Evolutionary conservation across 73 alveolate species (phyloP).

Genomic region (Tetrahymena malaccensis): DNA sequence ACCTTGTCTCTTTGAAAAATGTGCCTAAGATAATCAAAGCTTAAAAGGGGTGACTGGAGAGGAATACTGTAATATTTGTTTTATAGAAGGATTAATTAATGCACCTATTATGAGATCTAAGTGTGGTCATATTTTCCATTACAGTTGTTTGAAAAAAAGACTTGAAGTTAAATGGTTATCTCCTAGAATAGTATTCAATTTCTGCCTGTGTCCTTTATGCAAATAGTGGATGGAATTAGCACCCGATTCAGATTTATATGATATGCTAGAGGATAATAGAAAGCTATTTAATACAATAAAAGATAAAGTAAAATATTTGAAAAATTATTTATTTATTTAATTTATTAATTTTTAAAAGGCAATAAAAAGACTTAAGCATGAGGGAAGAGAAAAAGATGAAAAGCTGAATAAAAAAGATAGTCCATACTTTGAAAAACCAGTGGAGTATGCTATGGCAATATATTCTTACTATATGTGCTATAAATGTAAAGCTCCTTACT

Average conservation of each 20-base stretch:
- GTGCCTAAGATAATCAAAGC: conserved; percentile 27
- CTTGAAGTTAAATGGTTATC: conserved; percentile 72
- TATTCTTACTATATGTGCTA: conserved; percentile 90
- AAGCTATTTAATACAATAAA: neutral
- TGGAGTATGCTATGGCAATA: conserved; percentile 78
- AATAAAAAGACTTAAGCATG: conserved; percentile 82
- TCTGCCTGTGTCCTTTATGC: conserved; percentile 68
- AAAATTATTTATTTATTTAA: conserved; percentile 23
- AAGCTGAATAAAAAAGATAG: conserved; percentile 68
- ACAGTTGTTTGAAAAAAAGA: conserved; percentile 51
- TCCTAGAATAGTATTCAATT: conserved; percentile 72
- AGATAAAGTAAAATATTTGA: neutral
- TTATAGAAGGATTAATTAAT: conserved; percentile 61
- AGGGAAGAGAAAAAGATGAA: conserved; percentile 86
- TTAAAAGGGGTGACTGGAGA: conserved; percentile 54
- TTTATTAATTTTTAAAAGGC: conserved; percentile 68
- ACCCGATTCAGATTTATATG: conserved; percentile 52
- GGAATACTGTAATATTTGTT: conserved; percentile 71
- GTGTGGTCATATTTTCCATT: conserved; percentile 74
- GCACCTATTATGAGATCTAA: conserved; percentile 56
- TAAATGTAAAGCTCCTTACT: conserved; percentile 90
- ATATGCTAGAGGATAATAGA: conserved; percentile 24
- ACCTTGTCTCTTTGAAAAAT: conserved; percentile 66
- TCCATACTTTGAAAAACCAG: conserved; percentile 68
- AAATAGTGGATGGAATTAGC: conserved; percentile 60